A percentile compares a stretch with the other conserved stretches of the same genome.
Conservation (phyloP, 768 basidiomycete genomes). For the Neoboletus brunneissimus region DNA sequence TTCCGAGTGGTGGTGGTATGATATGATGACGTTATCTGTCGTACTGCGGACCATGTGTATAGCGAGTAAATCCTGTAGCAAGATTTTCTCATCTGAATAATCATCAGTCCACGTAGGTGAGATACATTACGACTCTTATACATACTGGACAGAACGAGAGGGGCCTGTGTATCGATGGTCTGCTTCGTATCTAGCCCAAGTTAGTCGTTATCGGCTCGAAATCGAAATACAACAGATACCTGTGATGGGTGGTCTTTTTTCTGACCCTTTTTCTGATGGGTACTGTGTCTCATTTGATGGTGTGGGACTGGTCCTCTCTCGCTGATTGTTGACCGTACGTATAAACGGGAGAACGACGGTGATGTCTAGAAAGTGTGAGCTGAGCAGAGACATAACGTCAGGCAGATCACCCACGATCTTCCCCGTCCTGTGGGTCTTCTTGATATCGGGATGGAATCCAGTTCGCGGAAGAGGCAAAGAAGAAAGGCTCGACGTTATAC, state of each 20-base stretch:
- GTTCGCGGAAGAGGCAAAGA: constrained; percentile 42
- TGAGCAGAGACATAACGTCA: not conserved
- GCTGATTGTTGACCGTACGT: constrained; percentile 37
- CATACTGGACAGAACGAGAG: constrained; percentile 27
- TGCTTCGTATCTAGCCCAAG: constrained; percentile 17
- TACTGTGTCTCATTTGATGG: constrained; percentile 14
- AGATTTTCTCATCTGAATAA: constrained; percentile 16
- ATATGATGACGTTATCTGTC: constrained; percentile 32
- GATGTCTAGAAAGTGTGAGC: constrained; percentile 33
- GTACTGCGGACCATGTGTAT: constrained; percentile 37
- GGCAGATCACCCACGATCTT: constrained; percentile 36
- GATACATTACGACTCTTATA: not conserved
- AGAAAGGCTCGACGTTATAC: constrained; percentile 43
- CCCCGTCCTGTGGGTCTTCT: constrained; percentile 25
- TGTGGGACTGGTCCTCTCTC: constrained; percentile 10
- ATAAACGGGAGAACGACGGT: constrained; percentile 43
- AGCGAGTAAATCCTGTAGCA: constrained; percentile 38
- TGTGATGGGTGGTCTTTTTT: constrained; percentile 7
- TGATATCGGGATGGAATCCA: constrained; percentile 44
- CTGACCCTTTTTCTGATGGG: constrained; percentile 2
- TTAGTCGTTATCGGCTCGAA: not conserved
- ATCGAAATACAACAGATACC: constrained; percentile 11
- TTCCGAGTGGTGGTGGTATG: constrained; percentile 32
- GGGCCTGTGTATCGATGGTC: constrained; percentile 35
- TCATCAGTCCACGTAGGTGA: not conserved